Base-by-base conservation (phyloP, 192 early-diverging fungal genomes). In the Thamnidium elegans region DNA sequence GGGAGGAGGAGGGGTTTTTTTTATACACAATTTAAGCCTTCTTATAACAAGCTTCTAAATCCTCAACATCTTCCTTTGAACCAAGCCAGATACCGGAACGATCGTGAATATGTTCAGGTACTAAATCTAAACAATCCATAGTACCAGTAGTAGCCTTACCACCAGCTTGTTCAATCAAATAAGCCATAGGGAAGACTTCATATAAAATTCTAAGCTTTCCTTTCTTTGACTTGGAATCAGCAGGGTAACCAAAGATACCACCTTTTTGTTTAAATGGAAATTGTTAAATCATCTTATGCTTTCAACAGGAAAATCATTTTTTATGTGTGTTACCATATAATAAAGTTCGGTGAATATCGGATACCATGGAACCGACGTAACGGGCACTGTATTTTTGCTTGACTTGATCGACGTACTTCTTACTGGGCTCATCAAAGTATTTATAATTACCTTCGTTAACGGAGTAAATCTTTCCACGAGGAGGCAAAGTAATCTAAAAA, bases 171-270 rank as follows among this genome's bases (percentile, higher is more conserved):
- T 99, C 97, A 50, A 92, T 79, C 48, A 99, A 76, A 63, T 88
- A 91, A 0, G 94, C 87, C 97, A 99, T 99, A n/a, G 95, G 97
- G 84, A 96, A 99, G 73, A 93, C 92, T 81, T 99, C 97, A 78
- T 99, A 99, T 50, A 99, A 80, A 50, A 99, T 85, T 66, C 97
- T 86, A 63, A 99, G 89, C 77, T 99, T 99, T 73, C 91, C 94
- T 14, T 83, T 81, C 80, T 84, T 86, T 53, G 90, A 90, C 76
- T 79, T 79, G 42, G 68, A 66, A 68, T 79, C 78, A 55, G 79
- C 81, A 3, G 88, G 88, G 69, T 90, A 90, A 79, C 84, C 75
- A 71, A 90, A 90, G 42, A 90, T 78, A 52, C 88, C 88, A 58
- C 68, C 32, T n/a, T n/a, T n/a, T n/a, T n/a, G n/a, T 32, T 36